Base-by-base conservation (phyloP, 1,139 yeast genomes). In the Lodderomyces theae region DNA sequence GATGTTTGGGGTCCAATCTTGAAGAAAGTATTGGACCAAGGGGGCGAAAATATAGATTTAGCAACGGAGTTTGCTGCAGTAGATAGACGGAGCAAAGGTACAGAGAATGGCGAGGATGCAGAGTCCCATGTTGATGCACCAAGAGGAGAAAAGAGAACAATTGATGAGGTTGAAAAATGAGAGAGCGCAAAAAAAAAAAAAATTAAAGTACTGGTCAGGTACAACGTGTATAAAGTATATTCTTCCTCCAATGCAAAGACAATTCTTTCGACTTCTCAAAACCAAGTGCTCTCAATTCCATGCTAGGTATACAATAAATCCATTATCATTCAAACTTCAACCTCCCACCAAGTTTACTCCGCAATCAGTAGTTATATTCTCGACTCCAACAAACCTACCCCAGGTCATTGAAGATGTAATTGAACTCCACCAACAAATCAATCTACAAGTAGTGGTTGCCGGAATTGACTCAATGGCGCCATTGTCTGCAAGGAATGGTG, bases 1-100 rank as follows among this genome's bases (percentile, higher is more conserved):
- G 71, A 71, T 34, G 69, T 80, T 1, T 88, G 96, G 96, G 82
- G 80, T 1, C 72, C 72, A 3, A 87, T 81, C 0, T 64, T 86
- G 51, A 61, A 64, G 45, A 60, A 68, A 37, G 87, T 83, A 2
- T 58, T 72, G 25, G 65, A 66, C 3, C 40, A 50, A 3, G 74
- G 73, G 0, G 54, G 60, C 23, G 58, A 53, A 1, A 34, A 54
- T n/a, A 35, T 66, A n/a, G 50, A 61, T 36, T 53, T 71, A 34
- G 51, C 43, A 13, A 44, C 53, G 24, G 62, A 60, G 37, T 57
- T 69, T 37, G 45, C 47, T 18, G 47, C 45, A 13, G 18, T 37
- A 31, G 35, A 41, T 28, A 19, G 15, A 23, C 36, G 30, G 19
- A 6, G 12, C 10, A 35, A 36, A 19, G 13, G 15, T 11, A 19